These are phyloP conservation scores for Daldinia grandis DNA, from an alignment of 495 filamentous ascomycete genomes.

Conservation along the genomic window DNA sequence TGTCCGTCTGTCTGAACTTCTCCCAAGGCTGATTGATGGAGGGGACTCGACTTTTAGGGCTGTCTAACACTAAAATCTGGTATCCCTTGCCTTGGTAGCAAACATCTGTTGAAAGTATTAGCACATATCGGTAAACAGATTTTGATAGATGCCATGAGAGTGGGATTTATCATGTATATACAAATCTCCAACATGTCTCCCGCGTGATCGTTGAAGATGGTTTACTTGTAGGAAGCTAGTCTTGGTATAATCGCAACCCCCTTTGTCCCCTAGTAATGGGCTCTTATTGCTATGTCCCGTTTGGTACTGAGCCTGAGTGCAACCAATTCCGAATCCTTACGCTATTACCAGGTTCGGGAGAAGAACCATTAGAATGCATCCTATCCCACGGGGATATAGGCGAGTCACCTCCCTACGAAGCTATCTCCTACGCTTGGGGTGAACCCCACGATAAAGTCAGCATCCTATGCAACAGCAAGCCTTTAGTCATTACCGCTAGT, in stretches of 20 bases:
- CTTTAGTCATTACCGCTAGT: conserved; percentile 8
- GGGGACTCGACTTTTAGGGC: not conserved
- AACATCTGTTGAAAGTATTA: conserved; percentile 5
- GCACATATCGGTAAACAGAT: not conserved
- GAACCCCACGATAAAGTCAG: conserved; percentile 15
- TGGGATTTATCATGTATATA: not conserved
- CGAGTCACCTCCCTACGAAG: conserved; percentile 39
- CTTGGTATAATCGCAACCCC: not conserved
- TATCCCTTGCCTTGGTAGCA: conserved; percentile 20
- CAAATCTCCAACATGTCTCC: not conserved
- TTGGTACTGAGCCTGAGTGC: conserved; percentile 27
- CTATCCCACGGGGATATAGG: conserved; percentile 27
- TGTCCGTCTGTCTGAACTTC: not conserved
- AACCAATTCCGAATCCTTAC: conserved; percentile 35
- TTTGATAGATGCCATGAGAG: not conserved
- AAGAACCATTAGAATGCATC: conserved; percentile 25
- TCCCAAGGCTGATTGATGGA: not conserved
- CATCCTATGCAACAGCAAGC: conserved; percentile 27
- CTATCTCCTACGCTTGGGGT: conserved; percentile 44
- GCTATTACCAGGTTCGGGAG: conserved; percentile 21
- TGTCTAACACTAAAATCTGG: not conserved
- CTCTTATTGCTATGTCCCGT: conserved; percentile 35
- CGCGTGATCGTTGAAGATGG: not conserved
- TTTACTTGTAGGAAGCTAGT: not conserved
- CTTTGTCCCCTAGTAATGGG: conserved; percentile 16